phyloP scores from a whole-genome alignment of 768 basidiomycete genomes.

The Macrolepiota fuliginosa region DNA sequence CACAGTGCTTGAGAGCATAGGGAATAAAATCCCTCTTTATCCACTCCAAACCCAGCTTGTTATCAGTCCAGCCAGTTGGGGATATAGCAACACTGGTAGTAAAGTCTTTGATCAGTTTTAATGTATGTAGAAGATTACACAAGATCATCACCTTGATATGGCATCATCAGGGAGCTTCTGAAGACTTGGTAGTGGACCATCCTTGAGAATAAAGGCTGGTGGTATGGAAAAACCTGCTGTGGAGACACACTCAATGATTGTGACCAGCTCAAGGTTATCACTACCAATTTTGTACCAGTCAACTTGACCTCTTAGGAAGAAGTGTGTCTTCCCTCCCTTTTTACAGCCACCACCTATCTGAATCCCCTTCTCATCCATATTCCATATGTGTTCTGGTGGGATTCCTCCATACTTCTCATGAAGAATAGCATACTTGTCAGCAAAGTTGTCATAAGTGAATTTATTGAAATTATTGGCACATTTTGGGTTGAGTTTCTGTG shows the following conservation, averaged over 20 bases:
- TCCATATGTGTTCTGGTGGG: constrained; percentile 28
- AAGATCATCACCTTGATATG: constrained; percentile 2
- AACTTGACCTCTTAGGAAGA: constrained; percentile 16
- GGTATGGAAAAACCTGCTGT: constrained; percentile 27
- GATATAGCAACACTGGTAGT: constrained; percentile 20
- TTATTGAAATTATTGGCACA: not conserved
- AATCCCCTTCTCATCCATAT: constrained; percentile 35
- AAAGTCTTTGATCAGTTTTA: not conserved
- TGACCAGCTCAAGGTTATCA: constrained; percentile 39
- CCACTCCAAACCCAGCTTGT: constrained; percentile 20
- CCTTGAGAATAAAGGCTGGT: constrained; percentile 28
- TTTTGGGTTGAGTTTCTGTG: not conserved
- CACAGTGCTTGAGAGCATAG: constrained; percentile 9
- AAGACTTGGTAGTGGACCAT: constrained; percentile 12
- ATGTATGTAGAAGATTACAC: not conserved
- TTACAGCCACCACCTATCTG: constrained; percentile 30
- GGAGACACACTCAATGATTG: constrained; percentile 36
- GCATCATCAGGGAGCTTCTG: not conserved
- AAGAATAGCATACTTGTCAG: not conserved
- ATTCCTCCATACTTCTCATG: constrained; percentile 15
- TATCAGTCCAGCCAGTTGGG: constrained; percentile 25
- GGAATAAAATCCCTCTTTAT: constrained; percentile 21
- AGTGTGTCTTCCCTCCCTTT: not conserved
- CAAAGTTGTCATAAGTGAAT: not conserved
- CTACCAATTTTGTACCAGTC: constrained; percentile 21